Base-by-base conservation (phyloP, 2,329 filamentous ascomycete species). In the Aureobasidium sp. region DNA sequence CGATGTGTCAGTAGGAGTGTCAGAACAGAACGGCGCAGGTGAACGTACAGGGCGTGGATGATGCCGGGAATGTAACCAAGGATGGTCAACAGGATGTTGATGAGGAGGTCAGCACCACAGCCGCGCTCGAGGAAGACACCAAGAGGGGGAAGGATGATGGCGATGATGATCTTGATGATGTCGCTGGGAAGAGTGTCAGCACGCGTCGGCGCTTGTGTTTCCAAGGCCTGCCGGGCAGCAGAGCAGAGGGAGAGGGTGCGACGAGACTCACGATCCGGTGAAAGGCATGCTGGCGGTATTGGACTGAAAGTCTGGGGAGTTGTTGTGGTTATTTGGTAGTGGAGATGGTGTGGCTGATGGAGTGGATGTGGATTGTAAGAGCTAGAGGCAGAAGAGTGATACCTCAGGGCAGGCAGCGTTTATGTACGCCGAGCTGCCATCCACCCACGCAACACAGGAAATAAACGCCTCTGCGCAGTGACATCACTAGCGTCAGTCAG, bases 81-180 rank as follows among this genome's bases (percentile, higher is more conserved):
- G 70, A 89, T 85, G 70, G 90, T 95, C 78, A 95, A 80, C 72
- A 91, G 83, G 77, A 96, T 90, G 87, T 95, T 96, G 85, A 96
- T 95, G 77, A 93, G 81, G 72, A 96, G 81, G 75, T 96, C 90
- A 68, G 87, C 85, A 74, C 87, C 87, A 79, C 91, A 96, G 71
- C 91, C 91, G 70, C 88, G 86, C 87, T 96, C 91, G 69, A 96
- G 89, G 84, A 96, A 94, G 75, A 96, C 91, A 80, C 91, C 91
- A 62, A 96, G 79, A 74, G 91, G 91, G 62, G 91, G 91, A 67
- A 96, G 85, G 79, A 96, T 80, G 81, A 96, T 81, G 81, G 91
- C 91, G 79, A 96, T 83, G 78, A 96, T 84, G 82, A 89, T 88
- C 80, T 89, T 89, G 84, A 86, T 86, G 78, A 89, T 85, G 74